Evolutionary conservation across 192 early-diverging fungal species (phyloP).

Genomic region (Fimicolochytrium jonesii): DNA sequence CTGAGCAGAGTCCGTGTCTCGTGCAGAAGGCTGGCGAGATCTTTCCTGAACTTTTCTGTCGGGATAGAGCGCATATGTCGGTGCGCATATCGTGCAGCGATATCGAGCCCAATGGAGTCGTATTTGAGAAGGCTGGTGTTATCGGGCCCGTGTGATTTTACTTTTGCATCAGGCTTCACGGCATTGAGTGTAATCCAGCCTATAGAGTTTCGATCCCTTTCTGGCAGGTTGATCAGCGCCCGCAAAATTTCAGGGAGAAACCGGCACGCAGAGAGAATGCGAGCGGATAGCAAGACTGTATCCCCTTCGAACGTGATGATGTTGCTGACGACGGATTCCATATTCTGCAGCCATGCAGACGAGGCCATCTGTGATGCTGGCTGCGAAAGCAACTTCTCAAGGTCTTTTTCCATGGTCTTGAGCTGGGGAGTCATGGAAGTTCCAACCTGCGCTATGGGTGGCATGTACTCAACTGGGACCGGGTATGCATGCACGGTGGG

Average conservation of each 20-base stretch:
- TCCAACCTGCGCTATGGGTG: too few species aligned
- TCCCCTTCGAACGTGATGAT: too few species aligned
- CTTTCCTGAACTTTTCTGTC: neutral
- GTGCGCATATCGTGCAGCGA: constrained; percentile 32
- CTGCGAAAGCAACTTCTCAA: too few species aligned
- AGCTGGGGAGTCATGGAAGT: too few species aligned
- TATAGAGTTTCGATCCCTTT: neutral
- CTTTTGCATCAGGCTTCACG: neutral
- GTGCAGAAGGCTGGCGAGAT: constrained; percentile 12
- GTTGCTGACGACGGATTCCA: too few species aligned
- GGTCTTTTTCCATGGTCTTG: too few species aligned
- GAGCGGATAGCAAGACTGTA: neutral
- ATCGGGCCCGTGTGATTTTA: neutral
- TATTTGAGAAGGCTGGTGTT: too few species aligned
- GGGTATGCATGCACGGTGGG: too few species aligned
- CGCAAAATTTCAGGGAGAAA: neutral
- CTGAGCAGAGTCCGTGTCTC: neutral
- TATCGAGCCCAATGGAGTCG: constrained; percentile 10
- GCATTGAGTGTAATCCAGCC: constrained; percentile 2
- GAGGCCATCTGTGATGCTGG: too few species aligned
- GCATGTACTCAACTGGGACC: too few species aligned
- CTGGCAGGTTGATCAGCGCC: neutral
- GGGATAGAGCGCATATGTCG: constrained; percentile 4
- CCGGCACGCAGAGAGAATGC: neutral
- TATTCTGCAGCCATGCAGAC: too few species aligned